These are phyloP conservation scores for Homolaphlyctis polyrhiza DNA, from an alignment of 371 early-diverging fungal genomes.

Conservation along the genomic window DNA sequence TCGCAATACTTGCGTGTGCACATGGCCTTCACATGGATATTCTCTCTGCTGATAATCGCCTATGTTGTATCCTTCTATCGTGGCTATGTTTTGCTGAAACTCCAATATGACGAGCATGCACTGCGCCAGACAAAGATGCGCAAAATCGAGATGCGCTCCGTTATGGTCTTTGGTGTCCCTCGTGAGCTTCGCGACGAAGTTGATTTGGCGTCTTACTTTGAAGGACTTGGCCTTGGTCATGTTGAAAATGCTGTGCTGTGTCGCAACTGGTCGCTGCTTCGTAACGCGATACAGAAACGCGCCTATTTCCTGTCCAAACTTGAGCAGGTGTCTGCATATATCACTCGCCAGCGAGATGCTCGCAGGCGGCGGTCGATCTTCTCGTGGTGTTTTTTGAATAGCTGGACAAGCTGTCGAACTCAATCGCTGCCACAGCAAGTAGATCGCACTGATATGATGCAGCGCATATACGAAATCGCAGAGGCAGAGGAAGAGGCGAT, in stretches of 20 bases:
- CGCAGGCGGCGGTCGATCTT: background rate
- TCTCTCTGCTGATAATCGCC: conserved; percentile 21
- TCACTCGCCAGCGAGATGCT: conserved; percentile 4
- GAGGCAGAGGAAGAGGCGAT: conserved; percentile 4
- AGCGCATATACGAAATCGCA: too few species aligned
- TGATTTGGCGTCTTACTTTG: conserved; percentile 37
- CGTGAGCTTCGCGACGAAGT: conserved; percentile 38
- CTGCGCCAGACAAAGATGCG: conserved; percentile 31
- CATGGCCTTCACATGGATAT: conserved; percentile 33
- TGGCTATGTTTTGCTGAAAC: conserved; percentile 28
- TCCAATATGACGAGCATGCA: conserved; percentile 31
- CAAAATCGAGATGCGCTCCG: conserved; percentile 40
- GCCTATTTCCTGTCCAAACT: conserved; percentile 27
- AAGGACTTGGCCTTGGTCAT: conserved; percentile 34
- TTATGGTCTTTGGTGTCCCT: conserved; percentile 43
- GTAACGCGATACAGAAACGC: conserved; percentile 30
- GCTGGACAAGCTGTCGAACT: too few species aligned
- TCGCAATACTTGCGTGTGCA: conserved; percentile 28
- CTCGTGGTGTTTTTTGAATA: too few species aligned
- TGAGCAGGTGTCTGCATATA: conserved; percentile 23
- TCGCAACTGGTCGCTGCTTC: conserved; percentile 39
- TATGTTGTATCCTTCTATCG: conserved; percentile 28
- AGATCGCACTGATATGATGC: too few species aligned
- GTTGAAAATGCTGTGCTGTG: conserved; percentile 46
- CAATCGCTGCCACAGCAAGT: too few species aligned